Conservation (phyloP, 352 stramenopile genomes). For the Phytophthora macrochlamydospora region DNA sequence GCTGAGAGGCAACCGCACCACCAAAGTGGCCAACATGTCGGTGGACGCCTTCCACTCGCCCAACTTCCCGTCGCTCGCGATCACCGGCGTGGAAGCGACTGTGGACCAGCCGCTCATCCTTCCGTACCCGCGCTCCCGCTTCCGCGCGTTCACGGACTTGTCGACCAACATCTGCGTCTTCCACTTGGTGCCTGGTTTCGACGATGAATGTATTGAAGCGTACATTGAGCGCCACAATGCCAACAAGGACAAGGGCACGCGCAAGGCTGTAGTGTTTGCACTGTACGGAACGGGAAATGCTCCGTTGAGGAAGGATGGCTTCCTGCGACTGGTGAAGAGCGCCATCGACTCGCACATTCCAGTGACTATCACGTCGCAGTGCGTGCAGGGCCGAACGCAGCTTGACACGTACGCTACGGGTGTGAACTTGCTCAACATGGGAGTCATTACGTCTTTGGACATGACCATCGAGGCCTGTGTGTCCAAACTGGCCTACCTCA, state of each 20-base stretch:
- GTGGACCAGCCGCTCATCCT: conserved; percentile 91
- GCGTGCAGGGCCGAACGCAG: conserved; percentile 91
- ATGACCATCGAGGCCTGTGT: conserved; percentile 97
- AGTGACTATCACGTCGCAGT: conserved; percentile 95
- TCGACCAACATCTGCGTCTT: conserved; percentile 94
- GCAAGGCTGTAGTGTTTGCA: conserved; percentile 91
- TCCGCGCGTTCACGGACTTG: conserved; percentile 91
- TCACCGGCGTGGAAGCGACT: conserved; percentile 93
- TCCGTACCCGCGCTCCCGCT: conserved; percentile 86
- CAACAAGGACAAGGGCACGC: conserved; percentile 33
- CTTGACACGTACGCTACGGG: conserved; percentile 95
- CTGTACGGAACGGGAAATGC: conserved; percentile 97
- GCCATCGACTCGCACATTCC: conserved; percentile 85
- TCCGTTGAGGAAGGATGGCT: conserved; percentile 86
- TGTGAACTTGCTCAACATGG: conserved; percentile 85
- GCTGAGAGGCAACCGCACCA: conserved; percentile 94
- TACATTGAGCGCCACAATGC: conserved; percentile 75
- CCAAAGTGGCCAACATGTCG: conserved; percentile 95
- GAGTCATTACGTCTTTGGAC: conserved; percentile 95
- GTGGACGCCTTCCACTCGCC: conserved; percentile 96
- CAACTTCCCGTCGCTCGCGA: conserved; percentile 94
- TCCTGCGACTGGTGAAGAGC: conserved; percentile 86
- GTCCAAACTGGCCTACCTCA: conserved; percentile 95
- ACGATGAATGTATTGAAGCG: conserved; percentile 85
- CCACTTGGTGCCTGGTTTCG: conserved; percentile 89